Evolutionary conservation across 164 flowering plant species (phyloP).

Genomic region (Kalanchoe fedtschenkoi): DNA sequence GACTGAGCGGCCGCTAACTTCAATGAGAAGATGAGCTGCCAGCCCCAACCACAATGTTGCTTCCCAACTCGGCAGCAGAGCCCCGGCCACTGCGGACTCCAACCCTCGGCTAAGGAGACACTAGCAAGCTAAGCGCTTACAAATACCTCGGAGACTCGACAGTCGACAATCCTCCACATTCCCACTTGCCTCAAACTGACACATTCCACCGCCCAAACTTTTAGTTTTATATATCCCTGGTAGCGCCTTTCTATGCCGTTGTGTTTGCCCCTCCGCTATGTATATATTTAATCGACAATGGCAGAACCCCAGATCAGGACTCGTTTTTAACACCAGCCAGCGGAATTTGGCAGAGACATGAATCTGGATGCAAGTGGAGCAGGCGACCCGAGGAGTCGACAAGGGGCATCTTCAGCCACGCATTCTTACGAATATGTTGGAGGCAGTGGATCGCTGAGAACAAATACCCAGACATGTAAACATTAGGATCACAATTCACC

Average conservation of each 20-base stretch:
- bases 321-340: background rate
- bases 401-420: background rate
- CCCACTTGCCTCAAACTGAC: slow-evolving; percentile 33
- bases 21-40: background rate
- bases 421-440: background rate
- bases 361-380: background rate
- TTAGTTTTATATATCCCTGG: background rate
- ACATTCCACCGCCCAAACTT: slow-evolving; percentile 16
- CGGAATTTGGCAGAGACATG: background rate
- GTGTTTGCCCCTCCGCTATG: too few species aligned
- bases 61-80: slow-evolving; percentile 12
- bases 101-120: slow-evolving; percentile 19
- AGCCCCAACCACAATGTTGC: background rate
- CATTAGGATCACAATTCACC: background rate
- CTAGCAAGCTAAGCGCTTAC: slow-evolving; percentile 6
- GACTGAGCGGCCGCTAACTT: background rate
- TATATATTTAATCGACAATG: background rate
- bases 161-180: slow-evolving; percentile 11
- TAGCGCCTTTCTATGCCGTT: background rate
- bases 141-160: slow-evolving; percentile 13
- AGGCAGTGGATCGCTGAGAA: background rate
- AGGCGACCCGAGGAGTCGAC: background rate
- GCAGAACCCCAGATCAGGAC: background rate
- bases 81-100: slow-evolving; percentile 21
- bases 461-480: background rate